A percentile compares a stretch with the other conserved stretches of the same genome.
These are phyloP conservation scores for Epichloe hybrida DNA, from an alignment of 2,329 filamentous ascomycete species.

Conservation along the genomic window DNA sequence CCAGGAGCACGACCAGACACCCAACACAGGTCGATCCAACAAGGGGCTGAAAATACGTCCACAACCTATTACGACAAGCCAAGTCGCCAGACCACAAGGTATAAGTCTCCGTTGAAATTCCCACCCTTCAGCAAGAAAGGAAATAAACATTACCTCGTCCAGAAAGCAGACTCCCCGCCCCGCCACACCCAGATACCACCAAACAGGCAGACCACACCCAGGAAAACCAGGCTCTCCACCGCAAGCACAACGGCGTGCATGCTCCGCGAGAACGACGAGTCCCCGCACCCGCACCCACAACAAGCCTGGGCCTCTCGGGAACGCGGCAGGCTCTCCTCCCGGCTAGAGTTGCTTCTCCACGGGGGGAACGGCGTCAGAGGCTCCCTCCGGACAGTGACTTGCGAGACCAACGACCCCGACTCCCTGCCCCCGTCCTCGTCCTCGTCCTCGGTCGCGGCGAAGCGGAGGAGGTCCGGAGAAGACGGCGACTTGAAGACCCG, in stretches of 20 bases:
- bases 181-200: conserved; percentile 15
- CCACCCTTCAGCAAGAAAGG: no score
- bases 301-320: no score
- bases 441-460: no score
- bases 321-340: no score
- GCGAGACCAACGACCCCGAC: background rate
- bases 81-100: no score
- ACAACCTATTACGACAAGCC: conserved; percentile 11
- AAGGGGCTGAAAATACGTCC: conserved; percentile 11
- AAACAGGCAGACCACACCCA: conserved; percentile 14
- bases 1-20: conserved; percentile 11
- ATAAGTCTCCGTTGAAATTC: no score
- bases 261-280: background rate
- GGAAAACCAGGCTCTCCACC: conserved; percentile 13
- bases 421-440: background rate
- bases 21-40: conserved; percentile 11
- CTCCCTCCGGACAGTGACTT: background rate
- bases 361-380: conserved; percentile 17
- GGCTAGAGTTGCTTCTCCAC: conserved; percentile 8
- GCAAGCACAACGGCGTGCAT: conserved; percentile 6
- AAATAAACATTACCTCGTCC: conserved; percentile 10
- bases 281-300: no score
- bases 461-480: background rate
- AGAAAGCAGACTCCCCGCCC: conserved; percentile 12
- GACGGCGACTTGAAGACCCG: background rate